Percentiles rank a stretch among this genome's conserved stretches.
Evolutionary conservation across 345 rosid genomes (phyloP).

Genomic region (Laguncularia racemosa): DNA sequence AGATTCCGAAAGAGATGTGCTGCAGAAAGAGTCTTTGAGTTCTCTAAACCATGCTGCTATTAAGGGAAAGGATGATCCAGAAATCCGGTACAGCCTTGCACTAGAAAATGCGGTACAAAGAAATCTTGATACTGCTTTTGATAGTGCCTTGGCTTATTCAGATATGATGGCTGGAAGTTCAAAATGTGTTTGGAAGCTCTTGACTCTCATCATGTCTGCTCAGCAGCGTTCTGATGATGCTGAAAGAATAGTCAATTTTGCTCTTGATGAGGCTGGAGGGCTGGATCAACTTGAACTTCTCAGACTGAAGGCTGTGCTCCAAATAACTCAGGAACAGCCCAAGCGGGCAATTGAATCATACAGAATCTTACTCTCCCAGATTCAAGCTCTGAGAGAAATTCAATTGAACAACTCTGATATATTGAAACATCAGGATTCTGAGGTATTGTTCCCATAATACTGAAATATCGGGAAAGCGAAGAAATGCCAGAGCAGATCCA

Average conservation of each 20-base stretch:
- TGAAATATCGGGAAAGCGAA: too few species aligned
- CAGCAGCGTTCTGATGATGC: conserved; percentile 70
- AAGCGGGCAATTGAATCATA: conserved; percentile 86
- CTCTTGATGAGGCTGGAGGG: conserved; percentile 66
- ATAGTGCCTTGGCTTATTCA: conserved; percentile 50
- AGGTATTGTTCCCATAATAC: conserved; percentile 25
- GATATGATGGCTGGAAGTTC: conserved; percentile 45
- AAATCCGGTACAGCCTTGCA: conserved; percentile 47
- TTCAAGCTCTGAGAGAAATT: conserved; percentile 62
- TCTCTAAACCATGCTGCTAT: conserved; percentile 54
- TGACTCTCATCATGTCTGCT: conserved; percentile 65
- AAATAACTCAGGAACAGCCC: conserved; percentile 73
- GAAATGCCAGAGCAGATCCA: too few species aligned
- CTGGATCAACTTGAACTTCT: conserved; percentile 67
- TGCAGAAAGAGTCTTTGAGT: conserved; percentile 52
- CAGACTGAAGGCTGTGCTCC: conserved; percentile 72
- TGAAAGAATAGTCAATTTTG: conserved; percentile 55
- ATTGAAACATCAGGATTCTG: conserved; percentile 16
- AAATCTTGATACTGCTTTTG: conserved; percentile 65
- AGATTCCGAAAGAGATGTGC: conserved; percentile 58
- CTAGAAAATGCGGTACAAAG: conserved; percentile 83
- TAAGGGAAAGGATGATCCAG: conserved; percentile 42
- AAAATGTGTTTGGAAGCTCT: conserved; percentile 68
- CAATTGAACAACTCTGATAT: conserved; percentile 26
- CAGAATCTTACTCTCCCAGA: conserved; percentile 61